Conservation (phyloP, 768 basidiomycete species). For the Lactarius akahatsu region DNA sequence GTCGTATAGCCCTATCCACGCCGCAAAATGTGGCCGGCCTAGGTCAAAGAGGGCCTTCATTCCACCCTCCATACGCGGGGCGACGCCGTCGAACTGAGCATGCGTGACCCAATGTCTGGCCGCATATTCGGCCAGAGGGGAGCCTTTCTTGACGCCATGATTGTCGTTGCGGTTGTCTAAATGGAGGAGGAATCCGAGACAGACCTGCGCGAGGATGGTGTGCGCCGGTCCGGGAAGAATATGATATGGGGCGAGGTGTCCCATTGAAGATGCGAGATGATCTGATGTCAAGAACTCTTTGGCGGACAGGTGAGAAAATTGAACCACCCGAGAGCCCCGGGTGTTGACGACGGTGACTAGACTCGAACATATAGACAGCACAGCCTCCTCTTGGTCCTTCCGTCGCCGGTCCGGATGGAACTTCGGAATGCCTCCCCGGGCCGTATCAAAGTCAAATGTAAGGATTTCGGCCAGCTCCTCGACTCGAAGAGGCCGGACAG, state of each 20-base stretch:
- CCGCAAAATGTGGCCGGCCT: not conserved
- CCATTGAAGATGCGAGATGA: not conserved
- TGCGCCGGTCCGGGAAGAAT: not conserved
- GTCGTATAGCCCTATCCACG: not conserved
- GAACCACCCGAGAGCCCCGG: slow-evolving; percentile 2
- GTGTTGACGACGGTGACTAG: slow-evolving; percentile 1
- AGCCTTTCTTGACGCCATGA: not conserved
- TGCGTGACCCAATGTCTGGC: slow-evolving; percentile 1
- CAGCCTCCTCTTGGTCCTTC: not conserved
- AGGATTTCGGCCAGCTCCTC: slow-evolving; percentile 13
- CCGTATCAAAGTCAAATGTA: slow-evolving; percentile 12
- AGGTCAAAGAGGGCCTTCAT: not conserved
- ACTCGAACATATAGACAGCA: slow-evolving; percentile 17
- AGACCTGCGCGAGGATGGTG: not conserved
- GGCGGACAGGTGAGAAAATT: slow-evolving; percentile 17
- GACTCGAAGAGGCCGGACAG: not conserved
- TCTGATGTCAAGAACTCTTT: slow-evolving; percentile 14
- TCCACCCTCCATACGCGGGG: not conserved
- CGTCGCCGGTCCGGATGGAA: slow-evolving; percentile 9
- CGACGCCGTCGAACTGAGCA: not conserved
- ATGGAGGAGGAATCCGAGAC: not conserved
- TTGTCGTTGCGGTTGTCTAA: not conserved
- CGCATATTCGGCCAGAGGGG: not conserved
- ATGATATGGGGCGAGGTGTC: not conserved
- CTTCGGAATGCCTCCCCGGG: not conserved